Evolutionary conservation across 345 rosid species (phyloP).

Genomic region (Acer saccharum): DNA sequence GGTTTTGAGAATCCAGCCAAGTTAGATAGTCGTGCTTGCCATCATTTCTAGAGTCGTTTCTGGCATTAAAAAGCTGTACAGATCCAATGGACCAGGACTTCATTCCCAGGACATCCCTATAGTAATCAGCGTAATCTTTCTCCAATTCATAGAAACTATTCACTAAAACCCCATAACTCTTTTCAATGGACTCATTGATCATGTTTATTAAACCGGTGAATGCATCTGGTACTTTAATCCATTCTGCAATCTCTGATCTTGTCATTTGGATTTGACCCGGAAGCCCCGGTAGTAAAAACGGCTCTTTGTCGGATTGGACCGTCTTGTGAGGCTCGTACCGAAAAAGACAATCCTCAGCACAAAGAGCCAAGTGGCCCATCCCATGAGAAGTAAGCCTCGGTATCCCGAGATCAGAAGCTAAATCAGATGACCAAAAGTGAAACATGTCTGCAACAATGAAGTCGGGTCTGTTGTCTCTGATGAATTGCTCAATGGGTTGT

Average conservation of each 20-base stretch:
- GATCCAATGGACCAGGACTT: not conserved
- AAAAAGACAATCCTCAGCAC: not conserved
- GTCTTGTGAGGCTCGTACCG: not conserved
- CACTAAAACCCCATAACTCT: not conserved
- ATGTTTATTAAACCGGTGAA: not conserved
- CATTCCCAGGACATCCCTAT: not conserved
- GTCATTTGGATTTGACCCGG: not conserved
- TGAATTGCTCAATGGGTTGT: not conserved
- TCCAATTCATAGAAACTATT: not conserved
- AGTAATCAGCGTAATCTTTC: not conserved
- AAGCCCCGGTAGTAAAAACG: not conserved
- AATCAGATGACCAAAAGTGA: not conserved
- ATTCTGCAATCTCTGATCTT: not conserved
- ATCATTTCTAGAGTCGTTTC: not conserved
- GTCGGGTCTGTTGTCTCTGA: not conserved
- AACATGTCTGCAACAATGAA: not conserved
- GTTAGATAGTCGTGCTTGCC: not conserved
- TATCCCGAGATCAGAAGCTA: not conserved
- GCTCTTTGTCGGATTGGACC: not conserved
- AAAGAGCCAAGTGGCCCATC: not conserved
- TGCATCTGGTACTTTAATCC: not conserved
- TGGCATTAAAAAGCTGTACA: too few relatives aligned
- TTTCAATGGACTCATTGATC: not conserved
- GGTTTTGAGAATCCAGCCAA: slow-evolving; percentile 1
- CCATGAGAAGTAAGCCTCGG: not conserved